phyloP scores from a whole-genome alignment of 2,329 filamentous ascomycete species.

The Aureobasidium sp. region DNA sequence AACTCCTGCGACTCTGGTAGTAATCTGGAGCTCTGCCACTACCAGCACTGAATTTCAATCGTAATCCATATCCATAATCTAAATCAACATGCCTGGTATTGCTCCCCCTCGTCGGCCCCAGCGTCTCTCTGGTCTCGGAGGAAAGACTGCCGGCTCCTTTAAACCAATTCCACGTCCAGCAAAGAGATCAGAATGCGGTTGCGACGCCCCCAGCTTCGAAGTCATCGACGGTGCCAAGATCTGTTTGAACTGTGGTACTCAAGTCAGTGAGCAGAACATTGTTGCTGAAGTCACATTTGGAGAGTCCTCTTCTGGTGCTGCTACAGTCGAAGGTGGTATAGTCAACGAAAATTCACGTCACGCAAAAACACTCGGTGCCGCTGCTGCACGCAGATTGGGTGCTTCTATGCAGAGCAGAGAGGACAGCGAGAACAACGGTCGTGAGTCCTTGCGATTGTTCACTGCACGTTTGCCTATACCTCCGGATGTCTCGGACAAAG shows the following conservation, averaged over 20 bases:
- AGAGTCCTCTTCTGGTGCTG: slow-evolving; percentile 85
- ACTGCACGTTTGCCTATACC: slow-evolving; percentile 43
- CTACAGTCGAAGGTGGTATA: slow-evolving; percentile 90
- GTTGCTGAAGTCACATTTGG: slow-evolving; percentile 94
- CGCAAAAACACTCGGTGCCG: slow-evolving; percentile 66
- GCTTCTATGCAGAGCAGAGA: slow-evolving; percentile 62
- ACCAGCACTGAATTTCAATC: not conserved
- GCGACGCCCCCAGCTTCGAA: slow-evolving; percentile 32
- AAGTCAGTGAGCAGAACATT: slow-evolving; percentile 88
- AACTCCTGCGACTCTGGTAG: not conserved
- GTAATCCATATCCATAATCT: not conserved
- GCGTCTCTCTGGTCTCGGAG: slow-evolving; percentile 16
- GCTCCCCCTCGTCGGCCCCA: slow-evolving; percentile 15
- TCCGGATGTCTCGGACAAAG: slow-evolving; percentile 41
- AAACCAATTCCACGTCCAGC: slow-evolving; percentile 17
- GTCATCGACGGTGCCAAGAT: slow-evolving; percentile 52
- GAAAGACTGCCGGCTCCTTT: slow-evolving; percentile 1
- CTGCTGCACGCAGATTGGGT: slow-evolving; percentile 48
- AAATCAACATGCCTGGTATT: slow-evolving; percentile 20
- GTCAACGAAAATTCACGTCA: slow-evolving; percentile 88
- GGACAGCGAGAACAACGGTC: slow-evolving; percentile 55
- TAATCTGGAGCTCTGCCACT: not conserved
- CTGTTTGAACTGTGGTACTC: slow-evolving; percentile 86
- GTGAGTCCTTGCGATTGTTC: slow-evolving; percentile 43
- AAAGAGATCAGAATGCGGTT: slow-evolving; percentile 25